Percentiles rank a stretch among this genome's conserved stretches.
Conservation (phyloP, 257 asterid species). For the Galeopsis tetrahit region DNA sequence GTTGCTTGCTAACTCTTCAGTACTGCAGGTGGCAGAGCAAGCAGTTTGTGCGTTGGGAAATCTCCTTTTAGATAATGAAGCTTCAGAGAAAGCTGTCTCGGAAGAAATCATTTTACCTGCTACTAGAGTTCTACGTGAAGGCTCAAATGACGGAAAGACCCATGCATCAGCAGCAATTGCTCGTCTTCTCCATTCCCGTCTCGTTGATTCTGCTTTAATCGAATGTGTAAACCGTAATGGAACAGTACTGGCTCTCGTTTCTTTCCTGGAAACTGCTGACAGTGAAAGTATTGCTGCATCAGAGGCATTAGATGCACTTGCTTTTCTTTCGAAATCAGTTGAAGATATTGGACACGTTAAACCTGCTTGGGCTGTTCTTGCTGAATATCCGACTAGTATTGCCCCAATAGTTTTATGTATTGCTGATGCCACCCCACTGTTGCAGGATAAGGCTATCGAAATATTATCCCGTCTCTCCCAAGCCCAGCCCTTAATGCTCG, state of each 20-base stretch:
- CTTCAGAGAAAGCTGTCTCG: constrained; percentile 66
- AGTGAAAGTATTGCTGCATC: constrained; percentile 68
- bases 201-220: constrained; percentile 59
- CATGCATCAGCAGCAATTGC: constrained; percentile 97
- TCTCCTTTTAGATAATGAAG: constrained; percentile 85
- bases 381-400: constrained; percentile 79
- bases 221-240: constrained; percentile 85
- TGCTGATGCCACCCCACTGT: constrained; percentile 68
- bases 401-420: constrained; percentile 81
- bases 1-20: constrained; percentile 75
- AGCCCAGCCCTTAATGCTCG: constrained; percentile 78
- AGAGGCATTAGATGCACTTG: constrained; percentile 88
- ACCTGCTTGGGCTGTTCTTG: constrained; percentile 92
- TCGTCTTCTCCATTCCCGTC: constrained; percentile 79
- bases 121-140: constrained; percentile 85
- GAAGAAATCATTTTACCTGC: constrained; percentile 89
- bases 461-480: constrained; percentile 74
- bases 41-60: constrained; percentile 96
- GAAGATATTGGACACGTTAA: constrained; percentile 60
- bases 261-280: constrained; percentile 79
- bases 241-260: constrained; percentile 89
- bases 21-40: constrained; percentile 87
- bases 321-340: constrained; percentile 71
- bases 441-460: constrained; percentile 93
- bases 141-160: constrained; percentile 71